Base-by-base conservation (phyloP, 1,284 basidiomycete genomes). In the Stereum hirsutum region DNA sequence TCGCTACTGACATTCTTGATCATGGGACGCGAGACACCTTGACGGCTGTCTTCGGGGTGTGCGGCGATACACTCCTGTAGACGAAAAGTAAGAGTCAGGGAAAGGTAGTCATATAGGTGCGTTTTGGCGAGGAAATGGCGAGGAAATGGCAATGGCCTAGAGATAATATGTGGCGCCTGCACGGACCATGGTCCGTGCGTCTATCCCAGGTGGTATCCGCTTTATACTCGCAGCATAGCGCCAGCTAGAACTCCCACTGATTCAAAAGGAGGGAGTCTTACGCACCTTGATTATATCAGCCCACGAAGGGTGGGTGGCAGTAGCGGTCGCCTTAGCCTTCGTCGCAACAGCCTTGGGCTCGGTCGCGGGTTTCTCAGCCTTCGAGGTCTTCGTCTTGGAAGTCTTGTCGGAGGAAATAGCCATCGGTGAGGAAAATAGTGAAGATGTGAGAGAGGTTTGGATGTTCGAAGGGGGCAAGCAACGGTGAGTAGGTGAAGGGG, bases 21-120 rank as follows among this genome's bases (percentile, higher is more conserved):
- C 33, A 75, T 75, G 35, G 69, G 68, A 46, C 89, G 75, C 30
- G 86, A 89, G 40, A 89, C 84, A 55, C 89, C 89, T 43, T 65
- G 53, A 44, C 83, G 78, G 27, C 72, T 67, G 31, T 85, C 83
- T 41, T 77, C 76, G 48, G 76, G 75, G 59, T 83, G 70, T 24
- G 66, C 69, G 43, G 65, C 55, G 61, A 91, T 83, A 55, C 81
- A 83, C 64, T 88, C 84, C 77, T 80, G 10, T 19, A 23, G 53
- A 45, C 44, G 48, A 40, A 44, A 42, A 24, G 27, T 33, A 36
- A 47, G 26, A 47, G 47, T 46, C 30, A 47, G 46, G 33, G 41
- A 41, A 20, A 35, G 5, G 33, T 17, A 19, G 1, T 8, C 28
- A 30, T 20, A 26, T 27, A 40, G 32, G 30, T 38, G 33, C 35